Evolutionary conservation across 2,329 filamentous ascomycete genomes (phyloP), one percentile per base, ranked within the genome.

Genomic region (Purpureocillium takamizusanense): DNA sequence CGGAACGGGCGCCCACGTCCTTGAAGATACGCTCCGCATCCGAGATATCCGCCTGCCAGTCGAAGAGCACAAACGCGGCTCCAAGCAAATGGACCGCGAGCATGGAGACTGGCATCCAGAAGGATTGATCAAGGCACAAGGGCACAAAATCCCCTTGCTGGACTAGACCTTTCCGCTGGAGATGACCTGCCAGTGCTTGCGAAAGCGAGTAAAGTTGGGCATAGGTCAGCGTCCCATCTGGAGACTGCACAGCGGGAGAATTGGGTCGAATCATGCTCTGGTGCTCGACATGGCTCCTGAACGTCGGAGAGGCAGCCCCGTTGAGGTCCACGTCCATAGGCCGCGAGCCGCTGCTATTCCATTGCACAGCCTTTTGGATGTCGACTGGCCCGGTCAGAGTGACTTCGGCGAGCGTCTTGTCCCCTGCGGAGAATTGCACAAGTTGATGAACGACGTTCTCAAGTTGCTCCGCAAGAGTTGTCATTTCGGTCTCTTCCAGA

Each of bases 371-470:
- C 16, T 14, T 14, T 11, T 36, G 25, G 9, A 36, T 8, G 17
- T 36, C 34, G 21, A n/a, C 18, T 3, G 12, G 9, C 14, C 34
- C 34, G 13, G 34, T 25, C 14, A 36, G 15, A 14, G 25, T 29
- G 14, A 36, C 27, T 18, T 36, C 34, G 13, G 15, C 34, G 10
- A 36, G 10, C 7, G 10, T 25, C 15, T n/a, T 17, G n/a, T 36
- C n/a, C 6, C 13, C 27, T 9, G 16, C 34, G 3, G 34, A 36
- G 11, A 18, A 29, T 8, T 36, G 11, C n/a, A 30, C 17, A 8
- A 36, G 34, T 25, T 36, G 34, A 13, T 30, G 34, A 14, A 36
- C 34, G 3, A 36, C 34, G 28, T 36, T 27, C 27, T 36, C 27
- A 11, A 36, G 28, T n/a, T 29, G 34, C 16, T 30, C 12, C 2